Percentiles rank a stretch among this genome's conserved stretches.
These are phyloP conservation scores for Scheffersomyces amazonensis DNA, from an alignment of 805 yeast genomes.

Conservation along the genomic window DNA sequence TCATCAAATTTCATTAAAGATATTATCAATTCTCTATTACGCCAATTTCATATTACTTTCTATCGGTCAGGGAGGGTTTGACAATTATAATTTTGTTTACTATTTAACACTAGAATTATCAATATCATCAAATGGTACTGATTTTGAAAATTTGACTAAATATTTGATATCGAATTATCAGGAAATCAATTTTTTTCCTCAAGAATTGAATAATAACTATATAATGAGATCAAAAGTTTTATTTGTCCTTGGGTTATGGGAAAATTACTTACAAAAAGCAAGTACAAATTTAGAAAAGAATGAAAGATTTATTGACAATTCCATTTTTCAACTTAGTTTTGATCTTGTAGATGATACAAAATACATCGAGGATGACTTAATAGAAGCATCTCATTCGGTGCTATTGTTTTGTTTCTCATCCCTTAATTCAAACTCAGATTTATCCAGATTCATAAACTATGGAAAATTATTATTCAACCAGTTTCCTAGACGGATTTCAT, in stretches of 20 bases:
- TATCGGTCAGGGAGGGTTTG: slow-evolving; percentile 65
- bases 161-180: slow-evolving; percentile 31
- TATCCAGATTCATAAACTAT: slow-evolving; percentile 33
- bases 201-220: slow-evolving; percentile 21
- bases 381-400: slow-evolving; percentile 69
- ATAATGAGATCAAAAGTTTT: slow-evolving; percentile 37
- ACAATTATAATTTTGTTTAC: slow-evolving; percentile 59
- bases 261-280: slow-evolving; percentile 36
- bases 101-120: slow-evolving; percentile 43
- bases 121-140: slow-evolving; percentile 15
- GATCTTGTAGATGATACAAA: slow-evolving; percentile 25
- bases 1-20: slow-evolving; percentile 22
- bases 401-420: slow-evolving; percentile 34
- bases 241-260: slow-evolving; percentile 47
- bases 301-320: slow-evolving; percentile 5
- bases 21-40: slow-evolving; percentile 41
- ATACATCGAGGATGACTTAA: slow-evolving; percentile 23
- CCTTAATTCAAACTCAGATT: slow-evolving; percentile 11
- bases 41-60: slow-evolving; percentile 47
- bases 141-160: slow-evolving; percentile 28
- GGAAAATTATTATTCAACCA: slow-evolving; percentile 47
- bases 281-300: slow-evolving; percentile 15
- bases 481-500: slow-evolving; percentile 54
- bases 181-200: slow-evolving; percentile 29
- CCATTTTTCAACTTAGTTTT: slow-evolving; percentile 28